phyloP scores from a whole-genome alignment of 2,329 filamentous ascomycete genomes.

The Aspergillus sclerotialis region DNA sequence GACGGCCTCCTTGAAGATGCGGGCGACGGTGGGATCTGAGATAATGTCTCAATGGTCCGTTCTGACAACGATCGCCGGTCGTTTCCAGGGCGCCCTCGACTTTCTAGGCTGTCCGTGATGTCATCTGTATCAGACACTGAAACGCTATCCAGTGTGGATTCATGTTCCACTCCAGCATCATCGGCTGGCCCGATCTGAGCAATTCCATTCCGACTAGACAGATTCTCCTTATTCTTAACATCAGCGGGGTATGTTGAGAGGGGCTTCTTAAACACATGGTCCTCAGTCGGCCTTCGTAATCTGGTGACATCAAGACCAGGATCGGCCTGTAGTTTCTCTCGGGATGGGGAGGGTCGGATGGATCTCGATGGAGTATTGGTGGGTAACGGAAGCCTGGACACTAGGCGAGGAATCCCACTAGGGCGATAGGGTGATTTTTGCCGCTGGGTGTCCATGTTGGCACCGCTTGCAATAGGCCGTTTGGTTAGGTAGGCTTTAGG shows the following conservation, averaged over 20 bases:
- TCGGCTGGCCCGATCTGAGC: conserved; percentile 13
- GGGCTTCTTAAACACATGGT: conserved; percentile 29
- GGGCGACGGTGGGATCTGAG: conserved; percentile 71
- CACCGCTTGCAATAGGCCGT: conserved; percentile 1
- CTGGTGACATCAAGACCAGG: conserved; percentile 30
- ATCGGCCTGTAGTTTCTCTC: conserved; percentile 40
- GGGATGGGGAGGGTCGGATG: conserved; percentile 41
- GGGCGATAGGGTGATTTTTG: conserved; percentile 21
- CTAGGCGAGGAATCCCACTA: conserved; percentile 43
- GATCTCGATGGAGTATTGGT: conserved; percentile 32
- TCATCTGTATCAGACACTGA: conserved; percentile 10
- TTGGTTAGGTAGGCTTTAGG: neutral
- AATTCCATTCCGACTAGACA: conserved; percentile 14
- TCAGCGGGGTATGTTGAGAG: conserved; percentile 19
- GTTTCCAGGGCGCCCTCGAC: conserved; percentile 16
- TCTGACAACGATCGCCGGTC: conserved; percentile 54
- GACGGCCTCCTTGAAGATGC: conserved; percentile 59
- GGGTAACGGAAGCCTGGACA: conserved; percentile 48
- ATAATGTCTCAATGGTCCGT: conserved; percentile 76
- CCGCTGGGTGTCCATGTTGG: conserved; percentile 30
- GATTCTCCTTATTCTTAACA: conserved; percentile 13
- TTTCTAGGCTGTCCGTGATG: conserved; percentile 12
- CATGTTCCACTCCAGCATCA: conserved; percentile 9
- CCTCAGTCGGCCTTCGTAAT: conserved; percentile 33
- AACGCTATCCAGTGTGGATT: conserved; percentile 6